Percentiles rank a stretch among this genome's conserved stretches.
Evolutionary conservation across 2,329 filamentous ascomycete species (phyloP).

Genomic region (Trichophyton equinum): DNA sequence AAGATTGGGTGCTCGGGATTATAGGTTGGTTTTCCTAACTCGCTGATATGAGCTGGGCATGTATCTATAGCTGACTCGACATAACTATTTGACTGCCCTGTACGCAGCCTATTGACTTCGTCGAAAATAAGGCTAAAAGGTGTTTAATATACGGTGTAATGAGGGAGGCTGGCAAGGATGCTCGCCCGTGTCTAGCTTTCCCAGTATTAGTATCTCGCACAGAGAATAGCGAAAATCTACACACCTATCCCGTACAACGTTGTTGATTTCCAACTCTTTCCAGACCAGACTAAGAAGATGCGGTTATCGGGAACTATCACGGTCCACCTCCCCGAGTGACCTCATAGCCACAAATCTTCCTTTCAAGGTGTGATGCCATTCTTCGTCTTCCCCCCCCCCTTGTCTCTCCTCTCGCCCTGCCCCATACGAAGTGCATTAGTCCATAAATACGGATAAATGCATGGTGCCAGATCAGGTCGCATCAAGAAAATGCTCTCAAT

Average conservation of each 20-base stretch:
- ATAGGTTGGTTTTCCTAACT: background rate
- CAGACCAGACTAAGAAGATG: background rate
- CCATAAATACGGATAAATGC: background rate
- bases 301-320: background rate
- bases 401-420: background rate
- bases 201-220: too few relatives aligned
- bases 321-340: background rate
- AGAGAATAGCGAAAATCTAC: too few relatives aligned
- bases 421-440: background rate
- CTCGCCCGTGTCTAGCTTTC: background rate
- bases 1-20: background rate
- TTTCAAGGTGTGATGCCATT: background rate
- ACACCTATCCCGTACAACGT: background rate
- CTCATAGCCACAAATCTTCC: background rate
- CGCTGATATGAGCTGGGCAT: background rate
- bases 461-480: background rate
- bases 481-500: background rate
- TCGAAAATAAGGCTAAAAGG: background rate
- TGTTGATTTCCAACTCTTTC: background rate
- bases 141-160: background rate
- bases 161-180: background rate
- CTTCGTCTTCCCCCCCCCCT: background rate
- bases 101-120: background rate
- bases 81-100: background rate
- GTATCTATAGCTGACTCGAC: background rate